Evolutionary conservation across 2,329 filamentous ascomycete genomes (phyloP).

Genomic region (Fusarium papillatum): DNA sequence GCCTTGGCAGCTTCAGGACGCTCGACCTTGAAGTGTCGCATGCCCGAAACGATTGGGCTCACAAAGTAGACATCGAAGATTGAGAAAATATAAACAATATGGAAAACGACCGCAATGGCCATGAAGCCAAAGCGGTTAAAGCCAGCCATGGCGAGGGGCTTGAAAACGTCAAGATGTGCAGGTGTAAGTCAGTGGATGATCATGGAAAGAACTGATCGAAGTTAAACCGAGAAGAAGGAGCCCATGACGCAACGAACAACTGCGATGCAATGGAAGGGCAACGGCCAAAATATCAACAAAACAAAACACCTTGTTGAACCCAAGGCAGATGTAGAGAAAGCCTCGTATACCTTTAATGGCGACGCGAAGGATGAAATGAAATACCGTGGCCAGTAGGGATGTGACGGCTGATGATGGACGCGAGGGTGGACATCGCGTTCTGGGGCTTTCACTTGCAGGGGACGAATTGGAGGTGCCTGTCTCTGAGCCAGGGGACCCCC

Average conservation of each 20-base stretch:
- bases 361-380: constrained; percentile 25
- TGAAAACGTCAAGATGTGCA: not conserved
- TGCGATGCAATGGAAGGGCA: not conserved
- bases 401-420: constrained; percentile 31
- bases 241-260: constrained; percentile 22
- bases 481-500: not conserved
- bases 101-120: constrained; percentile 90
- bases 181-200: constrained; percentile 40
- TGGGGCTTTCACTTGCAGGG: not conserved
- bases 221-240: constrained; percentile 3
- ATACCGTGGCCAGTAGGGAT: constrained; percentile 41
- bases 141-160: constrained; percentile 61
- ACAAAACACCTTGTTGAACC: constrained; percentile 2
- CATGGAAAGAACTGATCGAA: constrained; percentile 1
- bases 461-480: constrained; percentile 19
- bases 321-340: constrained; percentile 13
- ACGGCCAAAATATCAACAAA: not conserved
- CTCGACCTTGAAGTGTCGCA: constrained; percentile 84
- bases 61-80: constrained; percentile 99
- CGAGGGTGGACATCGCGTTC: constrained; percentile 16
- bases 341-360: constrained; percentile 7
- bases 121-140: constrained; percentile 84
- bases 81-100: constrained; percentile 92
- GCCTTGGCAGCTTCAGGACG: constrained; percentile 71
- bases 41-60: constrained; percentile 95